phyloP scores from a whole-genome alignment of 805 yeast species.

The Wickerhamomyces strasburgensis region DNA sequence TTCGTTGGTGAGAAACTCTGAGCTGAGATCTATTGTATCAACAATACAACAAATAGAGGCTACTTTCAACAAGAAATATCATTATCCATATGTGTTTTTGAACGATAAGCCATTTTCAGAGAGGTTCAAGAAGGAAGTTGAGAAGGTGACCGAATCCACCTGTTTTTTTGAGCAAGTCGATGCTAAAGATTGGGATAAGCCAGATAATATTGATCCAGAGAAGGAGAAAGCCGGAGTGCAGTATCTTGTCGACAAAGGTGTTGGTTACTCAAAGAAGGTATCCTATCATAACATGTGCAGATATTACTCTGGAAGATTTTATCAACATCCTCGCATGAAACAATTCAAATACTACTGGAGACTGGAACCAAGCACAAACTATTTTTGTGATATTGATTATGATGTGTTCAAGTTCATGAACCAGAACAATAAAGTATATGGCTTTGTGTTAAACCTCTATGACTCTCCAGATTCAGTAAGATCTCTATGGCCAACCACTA shows the following conservation, averaged over 20 bases:
- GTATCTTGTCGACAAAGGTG: slow-evolving; percentile 35
- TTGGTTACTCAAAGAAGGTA: slow-evolving; percentile 53
- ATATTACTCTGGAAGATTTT: slow-evolving; percentile 63
- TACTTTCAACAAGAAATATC: slow-evolving; percentile 62
- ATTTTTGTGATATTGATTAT: slow-evolving; percentile 64
- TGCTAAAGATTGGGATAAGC: slow-evolving; percentile 53
- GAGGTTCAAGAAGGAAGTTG: slow-evolving; percentile 45
- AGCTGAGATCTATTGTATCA: slow-evolving; percentile 39
- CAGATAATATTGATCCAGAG: slow-evolving; percentile 45
- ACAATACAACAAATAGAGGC: slow-evolving; percentile 60
- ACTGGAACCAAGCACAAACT: slow-evolving; percentile 68
- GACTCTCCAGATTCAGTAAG: slow-evolving; percentile 63
- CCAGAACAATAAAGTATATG: slow-evolving; percentile 63
- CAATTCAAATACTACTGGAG: slow-evolving; percentile 75
- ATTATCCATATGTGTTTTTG: slow-evolving; percentile 76
- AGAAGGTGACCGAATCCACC: slow-evolving; percentile 34
- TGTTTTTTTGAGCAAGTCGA: slow-evolving; percentile 42
- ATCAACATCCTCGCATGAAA: slow-evolving; percentile 54
- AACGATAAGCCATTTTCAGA: slow-evolving; percentile 66
- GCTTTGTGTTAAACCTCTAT: slow-evolving; percentile 63
- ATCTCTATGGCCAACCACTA: slow-evolving; percentile 66
- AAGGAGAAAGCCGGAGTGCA: slow-evolving; percentile 38
- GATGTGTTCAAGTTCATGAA: slow-evolving; percentile 75
- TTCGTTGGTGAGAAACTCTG: slow-evolving; percentile 68
- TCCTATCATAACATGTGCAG: slow-evolving; percentile 87